Evolutionary conservation across 2,329 filamentous ascomycete species (phyloP).

Genomic region (Claviceps quebecensis): DNA sequence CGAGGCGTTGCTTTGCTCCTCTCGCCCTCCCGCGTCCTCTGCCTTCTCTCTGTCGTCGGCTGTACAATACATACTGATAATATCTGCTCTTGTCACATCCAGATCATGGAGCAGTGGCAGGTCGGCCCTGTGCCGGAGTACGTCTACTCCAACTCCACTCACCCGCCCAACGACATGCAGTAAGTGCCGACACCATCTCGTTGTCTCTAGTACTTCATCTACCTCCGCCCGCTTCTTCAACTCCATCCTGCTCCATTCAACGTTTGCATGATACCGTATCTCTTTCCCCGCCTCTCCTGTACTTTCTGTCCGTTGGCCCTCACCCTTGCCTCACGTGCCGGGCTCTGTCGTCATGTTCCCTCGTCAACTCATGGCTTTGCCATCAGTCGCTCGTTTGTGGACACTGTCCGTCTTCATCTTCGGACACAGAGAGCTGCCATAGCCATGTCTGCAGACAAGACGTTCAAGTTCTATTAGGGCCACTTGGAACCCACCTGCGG

Average conservation of each 20-base stretch:
- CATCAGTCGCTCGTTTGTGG: neutral
- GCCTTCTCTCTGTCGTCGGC: slow-evolving; percentile 8
- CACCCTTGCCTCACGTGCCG: neutral
- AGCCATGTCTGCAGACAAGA: neutral
- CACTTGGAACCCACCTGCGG: neutral
- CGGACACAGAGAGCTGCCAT: neutral
- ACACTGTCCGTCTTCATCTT: neutral
- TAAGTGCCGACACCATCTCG: slow-evolving; percentile 31
- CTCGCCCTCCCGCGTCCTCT: slow-evolving; percentile 3
- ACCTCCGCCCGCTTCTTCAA: slow-evolving; percentile 5
- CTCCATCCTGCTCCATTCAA: neutral
- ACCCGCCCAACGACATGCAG: slow-evolving; percentile 43
- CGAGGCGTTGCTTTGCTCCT: slow-evolving; percentile 4
- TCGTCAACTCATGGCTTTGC: neutral
- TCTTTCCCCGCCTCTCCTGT: neutral
- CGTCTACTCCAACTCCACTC: slow-evolving; percentile 40
- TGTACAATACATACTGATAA: slow-evolving; percentile 11
- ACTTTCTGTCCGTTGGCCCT: neutral
- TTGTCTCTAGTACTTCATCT: slow-evolving; percentile 17
- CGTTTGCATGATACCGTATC: slow-evolving; percentile 1
- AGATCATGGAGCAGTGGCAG: slow-evolving; percentile 50
- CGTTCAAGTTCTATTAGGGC: neutral
- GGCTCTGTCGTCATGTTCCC: neutral
- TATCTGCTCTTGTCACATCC: slow-evolving; percentile 11
- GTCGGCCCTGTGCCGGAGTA: slow-evolving; percentile 47